Percentiles rank a stretch among this genome's conserved stretches.
These are phyloP conservation scores for Periconia sp. DNA, from an alignment of 2,329 filamentous ascomycete genomes.

Conservation along the genomic window DNA sequence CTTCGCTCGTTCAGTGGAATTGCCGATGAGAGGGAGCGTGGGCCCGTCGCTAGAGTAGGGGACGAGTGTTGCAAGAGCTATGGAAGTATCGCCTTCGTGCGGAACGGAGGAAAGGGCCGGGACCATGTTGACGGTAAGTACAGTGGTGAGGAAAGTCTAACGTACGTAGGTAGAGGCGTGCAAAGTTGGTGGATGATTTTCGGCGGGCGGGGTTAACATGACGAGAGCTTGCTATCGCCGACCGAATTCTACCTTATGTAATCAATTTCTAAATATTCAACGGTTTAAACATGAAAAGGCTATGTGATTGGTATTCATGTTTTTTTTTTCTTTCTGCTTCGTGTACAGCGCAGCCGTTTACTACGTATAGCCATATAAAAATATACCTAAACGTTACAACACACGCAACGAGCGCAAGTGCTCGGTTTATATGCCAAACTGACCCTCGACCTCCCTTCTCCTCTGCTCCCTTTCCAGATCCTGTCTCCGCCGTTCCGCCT, in stretches of 20 bases:
- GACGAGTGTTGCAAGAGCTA: slow-evolving; percentile 3
- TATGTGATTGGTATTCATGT: too few relatives aligned
- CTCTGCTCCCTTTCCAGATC: slow-evolving; percentile 40
- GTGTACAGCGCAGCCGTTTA: too few relatives aligned
- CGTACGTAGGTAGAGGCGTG: background rate
- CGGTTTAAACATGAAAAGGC: too few relatives aligned
- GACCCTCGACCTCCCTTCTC: slow-evolving; percentile 43
- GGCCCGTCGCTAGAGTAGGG: slow-evolving; percentile 19
- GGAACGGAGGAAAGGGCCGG: background rate
- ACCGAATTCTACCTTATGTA: too few relatives aligned
- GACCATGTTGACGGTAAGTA: background rate
- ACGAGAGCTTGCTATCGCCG: background rate
- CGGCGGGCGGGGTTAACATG: background rate
- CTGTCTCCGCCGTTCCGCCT: slow-evolving; percentile 43
- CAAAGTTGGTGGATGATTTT: background rate
- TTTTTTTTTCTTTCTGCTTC: too few relatives aligned
- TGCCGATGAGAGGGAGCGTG: slow-evolving; percentile 14
- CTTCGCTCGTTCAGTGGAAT: background rate
- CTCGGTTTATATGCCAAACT: slow-evolving; percentile 34
- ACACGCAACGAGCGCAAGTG: too few relatives aligned
- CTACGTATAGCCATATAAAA: too few relatives aligned
- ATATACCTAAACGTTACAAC: too few relatives aligned
- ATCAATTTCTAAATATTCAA: too few relatives aligned
- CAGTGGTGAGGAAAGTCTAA: background rate
- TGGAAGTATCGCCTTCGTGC: slow-evolving; percentile 8